These are phyloP conservation scores for Aegilops umbellulata DNA, from an alignment of 176 grass and related monocot genomes.

Conservation along the genomic window DNA sequence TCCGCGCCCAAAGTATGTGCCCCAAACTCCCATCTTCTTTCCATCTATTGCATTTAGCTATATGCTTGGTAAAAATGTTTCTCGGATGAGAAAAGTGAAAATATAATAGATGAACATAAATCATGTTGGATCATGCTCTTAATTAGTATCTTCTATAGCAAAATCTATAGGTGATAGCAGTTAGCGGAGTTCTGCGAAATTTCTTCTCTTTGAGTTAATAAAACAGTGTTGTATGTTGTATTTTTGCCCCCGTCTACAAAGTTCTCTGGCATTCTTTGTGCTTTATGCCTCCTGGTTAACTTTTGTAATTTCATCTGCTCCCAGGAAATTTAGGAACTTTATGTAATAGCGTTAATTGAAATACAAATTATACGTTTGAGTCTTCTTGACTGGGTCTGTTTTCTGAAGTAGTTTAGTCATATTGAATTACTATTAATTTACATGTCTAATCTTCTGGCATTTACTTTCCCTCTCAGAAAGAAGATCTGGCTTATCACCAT, in stretches of 20 bases:
- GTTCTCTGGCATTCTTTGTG: neutral
- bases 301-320: neutral
- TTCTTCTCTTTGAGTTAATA: neutral
- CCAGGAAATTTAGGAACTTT: neutral
- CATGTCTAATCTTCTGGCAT: slow-evolving; percentile 20
- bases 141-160: neutral
- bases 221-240: neutral
- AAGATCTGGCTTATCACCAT: slow-evolving; percentile 81
- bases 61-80: neutral
- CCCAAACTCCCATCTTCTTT: slow-evolving; percentile 10
- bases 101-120: slow-evolving; percentile 14
- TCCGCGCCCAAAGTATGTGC: slow-evolving; percentile 51
- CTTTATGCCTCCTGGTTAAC: neutral
- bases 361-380: neutral
- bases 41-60: slow-evolving; percentile 10
- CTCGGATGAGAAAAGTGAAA: neutral
- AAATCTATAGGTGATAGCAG: neutral
- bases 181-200: neutral
- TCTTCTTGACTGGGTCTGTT: neutral
- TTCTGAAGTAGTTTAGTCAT: neutral
- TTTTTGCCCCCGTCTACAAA: slow-evolving; percentile 2
- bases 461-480: slow-evolving; percentile 51
- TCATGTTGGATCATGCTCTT: neutral
- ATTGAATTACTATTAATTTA: slow-evolving; percentile 1
- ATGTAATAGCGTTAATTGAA: neutral